Evolutionary conservation across 2,329 filamentous ascomycete species (phyloP).

Genomic region (Pseudogymnoascus sp.): DNA sequence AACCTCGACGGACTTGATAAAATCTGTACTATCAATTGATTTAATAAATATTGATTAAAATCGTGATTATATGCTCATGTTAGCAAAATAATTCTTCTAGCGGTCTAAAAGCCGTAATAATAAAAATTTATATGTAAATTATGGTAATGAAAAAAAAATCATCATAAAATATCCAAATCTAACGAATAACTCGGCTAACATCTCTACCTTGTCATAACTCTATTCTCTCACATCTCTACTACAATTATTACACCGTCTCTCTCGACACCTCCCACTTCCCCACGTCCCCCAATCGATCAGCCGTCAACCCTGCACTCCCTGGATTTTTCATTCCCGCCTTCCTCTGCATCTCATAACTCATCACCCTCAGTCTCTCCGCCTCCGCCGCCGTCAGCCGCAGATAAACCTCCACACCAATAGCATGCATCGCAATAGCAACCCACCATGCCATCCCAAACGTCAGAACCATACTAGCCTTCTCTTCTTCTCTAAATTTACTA

Average conservation of each 20-base stretch:
- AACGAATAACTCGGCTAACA: no score
- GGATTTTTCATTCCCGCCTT: conserved; percentile 44
- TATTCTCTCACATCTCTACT: background rate
- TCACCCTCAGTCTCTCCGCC: conserved; percentile 41
- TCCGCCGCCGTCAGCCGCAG: conserved; percentile 46
- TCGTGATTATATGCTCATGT: background rate
- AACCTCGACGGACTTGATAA: background rate
- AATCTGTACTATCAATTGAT: background rate
- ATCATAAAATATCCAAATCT: no score
- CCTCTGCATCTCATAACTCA: conserved; percentile 48
- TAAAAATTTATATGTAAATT: background rate
- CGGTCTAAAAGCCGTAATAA: background rate
- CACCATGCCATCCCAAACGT: conserved; percentile 45
- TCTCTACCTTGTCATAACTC: no score
- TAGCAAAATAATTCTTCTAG: background rate
- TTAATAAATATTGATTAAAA: background rate
- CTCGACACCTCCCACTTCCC: background rate
- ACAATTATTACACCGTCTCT: background rate
- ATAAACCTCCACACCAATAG: conserved; percentile 40
- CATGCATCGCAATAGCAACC: conserved; percentile 44
- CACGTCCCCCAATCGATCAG: conserved; percentile 34
- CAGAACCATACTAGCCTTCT: conserved; percentile 37
- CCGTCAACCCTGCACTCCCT: conserved; percentile 38
- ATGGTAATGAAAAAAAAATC: background rate
- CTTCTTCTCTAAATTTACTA: conserved; percentile 19